Base-by-base conservation (phyloP, 371 early-diverging fungal genomes). In the Apophysomyces sp. region DNA sequence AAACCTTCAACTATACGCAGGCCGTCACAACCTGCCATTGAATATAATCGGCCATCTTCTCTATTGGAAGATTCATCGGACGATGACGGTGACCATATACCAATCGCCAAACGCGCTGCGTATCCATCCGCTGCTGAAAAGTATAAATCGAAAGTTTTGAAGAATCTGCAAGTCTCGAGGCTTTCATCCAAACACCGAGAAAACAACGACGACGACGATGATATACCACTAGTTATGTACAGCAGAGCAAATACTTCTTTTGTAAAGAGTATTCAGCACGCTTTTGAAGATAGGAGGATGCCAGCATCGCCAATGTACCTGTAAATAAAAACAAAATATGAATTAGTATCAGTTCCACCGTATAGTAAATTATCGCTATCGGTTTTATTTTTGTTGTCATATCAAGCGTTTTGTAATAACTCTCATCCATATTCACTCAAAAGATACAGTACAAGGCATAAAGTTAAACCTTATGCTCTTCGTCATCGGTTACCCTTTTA, bases 381-480 rank as follows among this genome's bases (percentile, higher is more conserved):
- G 4, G 27, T 16, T 41, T 26, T 44, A 26, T 44, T 44, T 18
- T 44, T 44, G 49, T 44, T 16, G 11, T 44, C 49, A 44, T 44
- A 44, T 44, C 49, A 44, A 44, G 49, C 49, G 49, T 44, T 44
- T 44, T 44, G 49, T 44, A 44, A 44, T 44, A 44, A 44, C 26
- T 44, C 49, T 16, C 49, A 44, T 21, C 9, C 18, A 21, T 26
- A 21, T 24, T 21, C 49, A 44, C 16, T 44, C 49, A 44, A 44
- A 11, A 11, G 13, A 34, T 26, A 44, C 16, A 18, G 11, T 21
- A 21, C 49, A 44, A 21, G 24, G 21, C 24, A 44, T 44, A n/a
- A 5, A 21, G 49, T 44, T 44, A 44, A 44, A 44, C 49, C 49
- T 21, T 44, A 44, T 44, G 49, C 16, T 44, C 24, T 9, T 26